Base-by-base conservation (phyloP, 352 stramenopile genomes). In the Phytopythium chamaehyphon region DNA sequence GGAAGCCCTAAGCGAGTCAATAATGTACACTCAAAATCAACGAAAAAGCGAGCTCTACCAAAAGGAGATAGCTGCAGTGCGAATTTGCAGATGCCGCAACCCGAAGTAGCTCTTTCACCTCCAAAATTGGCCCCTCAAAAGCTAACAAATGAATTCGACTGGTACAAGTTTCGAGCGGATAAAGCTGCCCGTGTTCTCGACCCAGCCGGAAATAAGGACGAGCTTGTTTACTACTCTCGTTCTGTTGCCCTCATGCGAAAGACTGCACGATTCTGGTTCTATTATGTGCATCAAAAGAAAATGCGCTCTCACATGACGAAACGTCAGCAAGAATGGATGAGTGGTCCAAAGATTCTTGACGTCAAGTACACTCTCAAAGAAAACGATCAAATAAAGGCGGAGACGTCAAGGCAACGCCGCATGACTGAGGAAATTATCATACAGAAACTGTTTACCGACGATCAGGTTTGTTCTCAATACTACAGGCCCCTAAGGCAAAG, bases 161-260 rank as follows among this genome's bases (percentile, higher is more conserved):
- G 64, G 60, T 66, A 72, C 44, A 47, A 40, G 4, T 72, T 66
- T 14, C 52, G 64, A 47, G 39, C 49, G 8, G 37, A 66, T 47
- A 69, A 72, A 36, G 31, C 49, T 21, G 45, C 45, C 2, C 45
- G 26, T 6, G 45, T 51, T 31, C 45, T 51, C 16, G 14, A 4
- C 9, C 31, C 12, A 11, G 1, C 16, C 9, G 54, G n/a, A 12
- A 23, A 40, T 2, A 37, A 59, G 16, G 40, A 65, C 9, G 61
- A 82, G 22, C 65, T 89, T 12, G 69, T 72, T 22, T 78, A 72
- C 35, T 89, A 82, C 57, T 77, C 75, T 0, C 61, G 65, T 37
- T 64, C 65, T 0, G 66, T 74, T n/a, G 65, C 59, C 12, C 40
- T 86, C 18, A 66, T 89, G 54, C 71, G 69, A 53, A 79, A 72